A percentile compares a stretch with the other conserved stretches of the same genome.
Evolutionary conservation across 116 monocot species (phyloP).

Genomic region (Papilionanthe hybrid): DNA sequence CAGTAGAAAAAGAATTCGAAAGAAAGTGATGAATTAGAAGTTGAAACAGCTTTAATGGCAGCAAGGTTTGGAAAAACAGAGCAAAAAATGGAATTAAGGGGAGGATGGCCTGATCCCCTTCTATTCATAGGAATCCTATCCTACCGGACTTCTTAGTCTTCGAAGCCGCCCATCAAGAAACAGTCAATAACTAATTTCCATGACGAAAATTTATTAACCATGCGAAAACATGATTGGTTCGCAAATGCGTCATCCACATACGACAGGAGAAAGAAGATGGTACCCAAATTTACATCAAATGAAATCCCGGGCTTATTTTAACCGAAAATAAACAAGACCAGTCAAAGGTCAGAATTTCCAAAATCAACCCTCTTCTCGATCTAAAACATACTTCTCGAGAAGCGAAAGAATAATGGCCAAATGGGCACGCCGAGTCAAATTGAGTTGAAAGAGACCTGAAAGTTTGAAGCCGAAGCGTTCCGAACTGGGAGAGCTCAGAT

Average conservation of each 20-base stretch:
- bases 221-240: too few species aligned
- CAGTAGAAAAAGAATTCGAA: neutral
- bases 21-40: neutral
- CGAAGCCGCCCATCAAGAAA: neutral
- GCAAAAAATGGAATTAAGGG: neutral
- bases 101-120: neutral
- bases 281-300: neutral
- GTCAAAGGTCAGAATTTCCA: neutral
- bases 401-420: neutral
- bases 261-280: neutral
- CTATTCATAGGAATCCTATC: neutral
- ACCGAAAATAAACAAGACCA: neutral
- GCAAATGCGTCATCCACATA: neutral
- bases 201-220: neutral
- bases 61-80: neutral
- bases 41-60: neutral
- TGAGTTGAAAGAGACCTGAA: neutral
- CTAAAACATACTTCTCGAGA: neutral
- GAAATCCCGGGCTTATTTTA: neutral
- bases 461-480: neutral
- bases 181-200: neutral
- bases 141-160: neutral
- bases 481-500: neutral
- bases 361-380: neutral
- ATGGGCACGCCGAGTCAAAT: neutral